Base-by-base conservation (phyloP, 495 filamentous ascomycete species). In the Aspergillus sclerotiicarbonarius region DNA sequence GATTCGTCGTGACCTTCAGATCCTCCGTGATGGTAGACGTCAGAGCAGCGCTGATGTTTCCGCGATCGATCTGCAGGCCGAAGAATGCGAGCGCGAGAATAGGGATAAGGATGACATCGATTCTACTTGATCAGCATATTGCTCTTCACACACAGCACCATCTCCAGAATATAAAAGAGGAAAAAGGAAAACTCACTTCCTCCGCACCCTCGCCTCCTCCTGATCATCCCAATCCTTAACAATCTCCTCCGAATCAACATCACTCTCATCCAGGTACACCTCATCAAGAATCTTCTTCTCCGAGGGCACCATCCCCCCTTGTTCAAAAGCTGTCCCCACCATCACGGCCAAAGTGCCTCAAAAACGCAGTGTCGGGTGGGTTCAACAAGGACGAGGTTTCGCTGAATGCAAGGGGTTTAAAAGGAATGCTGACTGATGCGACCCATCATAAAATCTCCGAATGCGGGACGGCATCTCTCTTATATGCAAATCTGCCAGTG, bases 61-160 rank as follows among this genome's bases (percentile, higher is more conserved):
- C 77, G 7, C 81, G 71, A 56, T 85, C 82, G 44, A 84, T 66
- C 49, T 85, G 82, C 6, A 84, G 59, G n/a, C 79, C 66, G 62
- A 87, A 86, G 56, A 88, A 83, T 7, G 79, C 81, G 12, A 85
- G 60, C 6, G 76, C 76, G 9, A 85, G 69, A 19, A 80, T 67
- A 0, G 82, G 81, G n/a, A 85, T 62, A 7, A 81, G 54, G 54
- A 80, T 77, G 4, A 79, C 61, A 58, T 85, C 82, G 35, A 82
- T 51, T 52, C 81, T 84, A 15, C 1, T 49, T 30, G 19, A 19
- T 45, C 46, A 51, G 48, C 15, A 32, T 46, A 47, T 21, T 6
- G 1, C 29, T n/a, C n/a, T n/a, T n/a, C n/a, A n/a, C n/a, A n/a
- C n/a, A n/a, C n/a, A n/a, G n/a, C n/a, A n/a, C n/a, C n/a, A n/a